Base-by-base conservation (phyloP, 345 rosid species). In the Cardamine occulta region DNA sequence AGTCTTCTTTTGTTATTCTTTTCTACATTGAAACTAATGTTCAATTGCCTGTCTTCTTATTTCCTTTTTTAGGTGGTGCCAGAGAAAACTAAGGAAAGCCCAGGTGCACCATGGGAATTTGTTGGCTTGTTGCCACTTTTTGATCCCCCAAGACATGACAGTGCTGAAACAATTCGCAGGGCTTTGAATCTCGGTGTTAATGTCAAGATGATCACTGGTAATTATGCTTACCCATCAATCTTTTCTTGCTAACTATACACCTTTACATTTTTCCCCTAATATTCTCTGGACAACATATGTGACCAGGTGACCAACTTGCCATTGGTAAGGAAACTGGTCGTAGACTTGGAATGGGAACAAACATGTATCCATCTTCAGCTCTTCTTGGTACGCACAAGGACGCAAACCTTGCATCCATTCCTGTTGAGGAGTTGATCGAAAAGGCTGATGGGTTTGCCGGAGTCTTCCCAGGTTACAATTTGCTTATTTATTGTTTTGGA, bases 311-410 rank as follows among this genome's bases (percentile, higher is more conserved):
- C 85, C 97, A 94, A 73, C 97, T 94, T 77, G 98, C 98, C 74
- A 94, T 94, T 73, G 97, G 64, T 65, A 94, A 94, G 84, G 98
- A 94, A 86, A 94, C 98, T 56, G 98, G 97, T 26, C 77, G 98
- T 74, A 88, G 97, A 84, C 98, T 94, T 74, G 98, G 98, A 71
- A 94, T 94, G 98, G 98, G 98, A 77, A 91, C 98, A 75, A 94
- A 94, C 77, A 94, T 94, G 98, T 94, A 94, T 72, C 98, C 98
- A 5, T 94, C 98, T 76, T 88, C 97, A 4, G 84, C 98, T 74
- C 79, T 94, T 82, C 95, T 94, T 9, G 98, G 98, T 52, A 84
- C 83, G 23, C 80, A 85, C 86, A 94, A 85, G 80, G 98, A 94
- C 73, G 84, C 89, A 79, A 81, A 86, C 62, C 84, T 91, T 18